Evolutionary conservation across 2,329 filamentous ascomycete genomes (phyloP).

Genomic region (Beauveria medogensis): DNA sequence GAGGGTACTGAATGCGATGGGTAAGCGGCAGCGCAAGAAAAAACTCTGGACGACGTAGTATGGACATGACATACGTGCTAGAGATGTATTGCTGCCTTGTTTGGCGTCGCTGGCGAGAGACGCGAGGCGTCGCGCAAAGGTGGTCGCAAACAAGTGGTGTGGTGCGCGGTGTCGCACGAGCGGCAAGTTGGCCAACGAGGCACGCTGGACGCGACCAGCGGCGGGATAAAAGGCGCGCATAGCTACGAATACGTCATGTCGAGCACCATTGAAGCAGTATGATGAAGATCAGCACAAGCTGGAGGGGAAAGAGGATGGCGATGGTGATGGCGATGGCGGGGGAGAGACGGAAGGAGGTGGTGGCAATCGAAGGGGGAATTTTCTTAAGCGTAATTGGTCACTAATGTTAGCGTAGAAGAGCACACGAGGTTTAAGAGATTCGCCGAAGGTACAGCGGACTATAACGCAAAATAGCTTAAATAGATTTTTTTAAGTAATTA

Average conservation of each 20-base stretch:
- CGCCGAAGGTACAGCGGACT: no score
- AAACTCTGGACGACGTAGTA: no score
- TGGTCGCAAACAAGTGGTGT: constrained; percentile 26
- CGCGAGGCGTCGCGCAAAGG: constrained; percentile 38
- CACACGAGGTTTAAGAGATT: background rate
- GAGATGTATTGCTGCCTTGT: constrained; percentile 14
- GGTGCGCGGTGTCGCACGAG: constrained; percentile 41
- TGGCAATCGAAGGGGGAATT: background rate
- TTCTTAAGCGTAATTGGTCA: background rate
- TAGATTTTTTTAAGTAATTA: no score
- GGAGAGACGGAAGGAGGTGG: background rate
- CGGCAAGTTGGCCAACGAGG: constrained; percentile 38
- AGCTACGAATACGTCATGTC: constrained; percentile 4
- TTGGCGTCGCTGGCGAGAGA: constrained; percentile 17
- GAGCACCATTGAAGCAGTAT: constrained; percentile 19
- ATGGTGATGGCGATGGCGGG: background rate
- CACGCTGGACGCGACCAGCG: constrained; percentile 31
- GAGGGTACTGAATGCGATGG: constrained; percentile 32
- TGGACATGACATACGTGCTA: constrained; percentile 32
- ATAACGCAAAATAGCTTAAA: no score
- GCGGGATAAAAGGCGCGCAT: constrained; percentile 22
- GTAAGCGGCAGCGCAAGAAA: constrained; percentile 9
- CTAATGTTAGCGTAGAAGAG: background rate
- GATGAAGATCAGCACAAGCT: constrained; percentile 8
- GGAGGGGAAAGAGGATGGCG: background rate